A percentile compares a stretch with the other conserved stretches of the same genome.
Conservation (phyloP, 1,284 basidiomycete species). For the Ustilago shanxiensis region DNA sequence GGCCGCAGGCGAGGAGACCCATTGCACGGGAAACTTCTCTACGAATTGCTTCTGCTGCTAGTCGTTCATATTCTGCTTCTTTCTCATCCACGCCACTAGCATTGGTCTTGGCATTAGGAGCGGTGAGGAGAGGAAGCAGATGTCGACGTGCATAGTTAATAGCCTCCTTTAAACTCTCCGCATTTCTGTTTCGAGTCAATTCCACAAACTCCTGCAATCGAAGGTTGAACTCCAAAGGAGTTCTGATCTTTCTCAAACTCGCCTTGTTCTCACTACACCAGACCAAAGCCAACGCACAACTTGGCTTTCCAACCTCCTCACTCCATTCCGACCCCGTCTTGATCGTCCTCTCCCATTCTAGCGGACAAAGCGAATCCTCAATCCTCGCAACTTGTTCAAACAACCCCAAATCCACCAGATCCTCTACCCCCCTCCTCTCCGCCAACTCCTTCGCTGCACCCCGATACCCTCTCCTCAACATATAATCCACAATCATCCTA, state of each 20-base stretch:
- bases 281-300: slow-evolving; percentile 85
- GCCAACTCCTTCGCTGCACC: slow-evolving; percentile 50
- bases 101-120: neutral
- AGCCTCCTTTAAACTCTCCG: slow-evolving; percentile 76
- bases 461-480: slow-evolving; percentile 77
- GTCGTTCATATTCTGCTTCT: slow-evolving; percentile 40
- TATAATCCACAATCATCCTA: slow-evolving; percentile 92
- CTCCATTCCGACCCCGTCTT: slow-evolving; percentile 6
- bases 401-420: slow-evolving; percentile 77
- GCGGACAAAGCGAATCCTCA: slow-evolving; percentile 78
- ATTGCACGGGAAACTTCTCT: slow-evolving; percentile 48
- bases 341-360: neutral
- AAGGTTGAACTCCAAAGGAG: slow-evolving; percentile 89
- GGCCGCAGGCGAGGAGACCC: slow-evolving; percentile 60
- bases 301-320: slow-evolving; percentile 72
- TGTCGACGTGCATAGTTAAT: slow-evolving; percentile 87
- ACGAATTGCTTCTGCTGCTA: slow-evolving; percentile 29
- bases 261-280: slow-evolving; percentile 98
- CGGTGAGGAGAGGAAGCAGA: slow-evolving; percentile 80
- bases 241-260: slow-evolving; percentile 87
- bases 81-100: slow-evolving; percentile 5
- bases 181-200: slow-evolving; percentile 72
- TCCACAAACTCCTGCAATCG: slow-evolving; percentile 97
- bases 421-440: slow-evolving; percentile 24
- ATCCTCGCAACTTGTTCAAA: slow-evolving; percentile 89